Percentiles rank a stretch among this genome's conserved stretches.
These are phyloP conservation scores for Leptodontidium sp. DNA, from an alignment of 2,329 filamentous ascomycete genomes.

Conservation along the genomic window DNA sequence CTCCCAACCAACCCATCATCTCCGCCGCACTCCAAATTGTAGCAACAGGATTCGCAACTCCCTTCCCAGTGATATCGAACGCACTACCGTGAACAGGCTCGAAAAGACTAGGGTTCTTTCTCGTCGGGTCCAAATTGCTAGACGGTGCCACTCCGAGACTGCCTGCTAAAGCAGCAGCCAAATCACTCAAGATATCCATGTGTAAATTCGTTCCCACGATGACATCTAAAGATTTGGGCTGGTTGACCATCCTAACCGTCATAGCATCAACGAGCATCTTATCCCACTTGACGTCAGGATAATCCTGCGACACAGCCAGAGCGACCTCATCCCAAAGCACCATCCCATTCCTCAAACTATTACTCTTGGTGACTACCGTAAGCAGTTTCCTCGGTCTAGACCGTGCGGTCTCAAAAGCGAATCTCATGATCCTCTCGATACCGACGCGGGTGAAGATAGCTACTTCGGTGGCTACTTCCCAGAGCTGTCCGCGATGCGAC, in stretches of 20 bases:
- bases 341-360: constrained; percentile 72
- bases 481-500: constrained; percentile 62
- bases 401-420: constrained; percentile 65
- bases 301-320: constrained; percentile 60
- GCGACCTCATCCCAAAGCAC: constrained; percentile 73
- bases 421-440: constrained; percentile 67
- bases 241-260: constrained; percentile 62
- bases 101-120: constrained; percentile 64
- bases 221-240: constrained; percentile 65
- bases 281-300: constrained; percentile 65
- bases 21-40: constrained; percentile 66
- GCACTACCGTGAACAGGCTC: constrained; percentile 68
- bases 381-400: constrained; percentile 62
- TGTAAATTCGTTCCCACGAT: constrained; percentile 69
- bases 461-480: constrained; percentile 68
- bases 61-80: constrained; percentile 65
- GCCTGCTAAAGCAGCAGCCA: constrained; percentile 74
- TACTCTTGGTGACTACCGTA: constrained; percentile 71
- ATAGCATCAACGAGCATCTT: constrained; percentile 70
- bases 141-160: constrained; percentile 77
- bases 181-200: constrained; percentile 74
- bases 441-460: constrained; percentile 68
- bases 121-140: constrained; percentile 69
- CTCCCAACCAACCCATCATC: constrained; percentile 64
- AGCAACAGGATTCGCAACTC: constrained; percentile 54